phyloP scores from a whole-genome alignment of 1,139 yeast species.

The Tardiomyces depauwii region DNA sequence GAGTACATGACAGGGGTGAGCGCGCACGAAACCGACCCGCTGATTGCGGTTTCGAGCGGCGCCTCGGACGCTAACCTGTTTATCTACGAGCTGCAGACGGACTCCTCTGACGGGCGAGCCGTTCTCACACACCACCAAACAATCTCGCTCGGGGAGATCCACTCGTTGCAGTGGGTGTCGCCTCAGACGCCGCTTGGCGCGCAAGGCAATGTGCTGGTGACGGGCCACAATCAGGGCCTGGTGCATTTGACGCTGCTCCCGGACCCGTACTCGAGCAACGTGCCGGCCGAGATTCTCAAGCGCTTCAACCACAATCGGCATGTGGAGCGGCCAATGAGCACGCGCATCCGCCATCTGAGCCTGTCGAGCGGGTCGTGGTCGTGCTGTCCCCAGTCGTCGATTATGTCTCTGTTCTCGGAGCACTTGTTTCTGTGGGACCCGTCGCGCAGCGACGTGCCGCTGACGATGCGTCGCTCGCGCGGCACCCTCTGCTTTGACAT shows the following conservation, averaged over 20 bases:
- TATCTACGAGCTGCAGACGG: slow-evolving; percentile 45
- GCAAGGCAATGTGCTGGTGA: slow-evolving; percentile 34
- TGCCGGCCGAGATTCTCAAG: slow-evolving; percentile 60
- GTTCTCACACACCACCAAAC: slow-evolving; percentile 65
- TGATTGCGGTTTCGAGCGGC: slow-evolving; percentile 59
- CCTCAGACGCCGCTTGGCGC: slow-evolving; percentile 25
- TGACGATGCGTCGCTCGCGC: slow-evolving; percentile 39
- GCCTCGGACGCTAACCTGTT: slow-evolving; percentile 43
- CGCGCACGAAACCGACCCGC: slow-evolving; percentile 30
- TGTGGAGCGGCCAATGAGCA: slow-evolving; percentile 21
- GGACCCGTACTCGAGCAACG: slow-evolving; percentile 32
- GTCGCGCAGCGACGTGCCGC: slow-evolving; percentile 41
- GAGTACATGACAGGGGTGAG: slow-evolving; percentile 50
- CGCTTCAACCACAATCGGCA: slow-evolving; percentile 66
- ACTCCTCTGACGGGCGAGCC: slow-evolving; percentile 10
- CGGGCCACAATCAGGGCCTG: slow-evolving; percentile 64
- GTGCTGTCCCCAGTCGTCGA: slow-evolving; percentile 32
- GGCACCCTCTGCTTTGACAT: slow-evolving; percentile 25
- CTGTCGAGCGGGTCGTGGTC: slow-evolving; percentile 31
- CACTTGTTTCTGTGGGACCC: slow-evolving; percentile 66
- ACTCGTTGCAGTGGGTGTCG: slow-evolving; percentile 53
- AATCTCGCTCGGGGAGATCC: slow-evolving; percentile 56
- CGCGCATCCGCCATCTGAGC: slow-evolving; percentile 29
- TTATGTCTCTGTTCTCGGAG: slow-evolving; percentile 51
- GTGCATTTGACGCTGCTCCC: slow-evolving; percentile 65